Base-by-base conservation (phyloP, 441 rosid genomes). In the Heliophila coronopifolia region DNA sequence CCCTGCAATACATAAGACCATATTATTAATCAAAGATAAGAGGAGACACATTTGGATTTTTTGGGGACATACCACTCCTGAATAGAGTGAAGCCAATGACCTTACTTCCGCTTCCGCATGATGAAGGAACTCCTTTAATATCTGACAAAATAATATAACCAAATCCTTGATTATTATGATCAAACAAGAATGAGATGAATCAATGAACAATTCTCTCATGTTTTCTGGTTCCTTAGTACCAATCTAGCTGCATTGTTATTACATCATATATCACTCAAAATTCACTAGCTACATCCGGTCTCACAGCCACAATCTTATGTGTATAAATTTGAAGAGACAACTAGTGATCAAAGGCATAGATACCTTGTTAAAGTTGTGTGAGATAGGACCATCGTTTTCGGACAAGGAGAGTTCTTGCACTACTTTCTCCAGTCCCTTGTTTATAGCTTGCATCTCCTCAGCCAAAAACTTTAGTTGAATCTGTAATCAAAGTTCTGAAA, bases 401-500 rank as follows among this genome's bases (percentile, higher is more conserved):
- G 96, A 77, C 55, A 64, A 63, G 60, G 92, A 65, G 50, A 93
- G 71, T 66, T 93, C 99, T 65, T 86, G 94, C 30, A 83, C 77
- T 41, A 86, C 84, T 54, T 88, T 88, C 68, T 88, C 87, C 75
- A 90, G 71, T 57, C 98, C 98, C 77, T 84, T 90, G 73, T 79
- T 86, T 59, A 90, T 67, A 20, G 90, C 94, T 77, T 86, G 94
- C 96, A 90, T 90, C 76, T 91, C 96, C 71, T 91, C 96, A 0
- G 94, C 96, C 79, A 90, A 65, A 71, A 58, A 72, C 78, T 90
- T 90, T 73, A 93, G 57, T 80, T 93, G 99, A 70, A 93, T 68
- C 99, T 93, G 73, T 59, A 59, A 56, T 38, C 44, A 49, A 63
- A 47, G 24, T 50, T 9, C 16, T 60, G 43, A 23, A 48, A 36